Percentiles rank a stretch among this genome's conserved stretches.
These are phyloP conservation scores for Penicillium sclerotigenum DNA, from an alignment of 2,329 filamentous ascomycete species.

Conservation along the genomic window DNA sequence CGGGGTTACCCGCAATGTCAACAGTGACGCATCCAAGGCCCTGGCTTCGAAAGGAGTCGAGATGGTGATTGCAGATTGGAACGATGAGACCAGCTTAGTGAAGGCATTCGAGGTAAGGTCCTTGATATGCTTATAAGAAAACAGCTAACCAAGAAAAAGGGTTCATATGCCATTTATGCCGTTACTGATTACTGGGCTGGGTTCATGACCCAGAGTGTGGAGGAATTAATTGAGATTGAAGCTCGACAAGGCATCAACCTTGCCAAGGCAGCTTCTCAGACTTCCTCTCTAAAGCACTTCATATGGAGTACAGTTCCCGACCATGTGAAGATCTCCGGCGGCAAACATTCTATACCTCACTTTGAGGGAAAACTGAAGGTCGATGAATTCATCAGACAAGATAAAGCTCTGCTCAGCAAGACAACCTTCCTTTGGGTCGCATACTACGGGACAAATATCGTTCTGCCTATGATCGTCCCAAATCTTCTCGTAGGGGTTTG, in stretches of 20 bases:
- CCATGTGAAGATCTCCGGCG: slow-evolving; percentile 29
- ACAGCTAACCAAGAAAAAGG: background rate
- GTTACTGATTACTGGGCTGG: slow-evolving; percentile 45
- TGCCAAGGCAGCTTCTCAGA: slow-evolving; percentile 41
- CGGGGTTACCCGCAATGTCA: slow-evolving; percentile 4
- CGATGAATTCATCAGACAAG: slow-evolving; percentile 40
- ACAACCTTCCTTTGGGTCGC: slow-evolving; percentile 43
- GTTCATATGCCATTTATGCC: slow-evolving; percentile 32
- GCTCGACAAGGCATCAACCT: slow-evolving; percentile 42
- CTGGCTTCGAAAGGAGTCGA: slow-evolving; percentile 3
- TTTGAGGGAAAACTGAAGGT: slow-evolving; percentile 45
- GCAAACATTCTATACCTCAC: slow-evolving; percentile 39
- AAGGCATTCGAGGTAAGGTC: slow-evolving; percentile 4
- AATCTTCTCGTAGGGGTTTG: slow-evolving; percentile 18
- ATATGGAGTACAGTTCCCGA: slow-evolving; percentile 49
- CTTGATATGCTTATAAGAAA: background rate
- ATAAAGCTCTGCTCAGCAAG: slow-evolving; percentile 35
- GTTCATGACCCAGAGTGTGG: slow-evolving; percentile 27
- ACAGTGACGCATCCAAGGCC: background rate
- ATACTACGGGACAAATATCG: slow-evolving; percentile 38
- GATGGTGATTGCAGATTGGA: background rate
- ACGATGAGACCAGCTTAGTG: background rate
- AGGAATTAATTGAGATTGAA: slow-evolving; percentile 40
- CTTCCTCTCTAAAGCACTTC: slow-evolving; percentile 42
- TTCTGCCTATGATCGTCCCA: slow-evolving; percentile 25